Evolutionary conservation across 805 yeast genomes (phyloP).

Genomic region (Monosporozyma siamensis): DNA sequence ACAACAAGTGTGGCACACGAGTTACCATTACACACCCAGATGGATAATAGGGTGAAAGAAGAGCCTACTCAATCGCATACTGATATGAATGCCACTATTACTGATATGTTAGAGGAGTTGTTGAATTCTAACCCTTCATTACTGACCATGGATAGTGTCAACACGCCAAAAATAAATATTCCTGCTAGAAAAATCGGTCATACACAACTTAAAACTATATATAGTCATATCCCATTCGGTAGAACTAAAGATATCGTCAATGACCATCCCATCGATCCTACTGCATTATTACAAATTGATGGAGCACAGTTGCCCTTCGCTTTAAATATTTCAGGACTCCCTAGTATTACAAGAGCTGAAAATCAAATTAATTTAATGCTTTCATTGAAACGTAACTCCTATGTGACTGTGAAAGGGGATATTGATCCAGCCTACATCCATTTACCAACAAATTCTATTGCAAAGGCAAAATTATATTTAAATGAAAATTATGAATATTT

Average conservation of each 20-base stretch:
- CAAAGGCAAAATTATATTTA: conserved; percentile 76
- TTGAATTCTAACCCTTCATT: conserved; percentile 7
- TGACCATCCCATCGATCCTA: background rate
- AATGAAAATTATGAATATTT: conserved; percentile 32
- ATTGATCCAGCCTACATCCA: conserved; percentile 63
- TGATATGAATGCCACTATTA: background rate
- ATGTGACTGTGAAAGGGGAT: conserved; percentile 11
- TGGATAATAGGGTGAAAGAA: too few relatives aligned
- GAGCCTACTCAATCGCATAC: too few relatives aligned
- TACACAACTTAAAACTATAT: background rate
- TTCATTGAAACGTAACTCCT: conserved; percentile 50
- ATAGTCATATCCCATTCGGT: conserved; percentile 7
- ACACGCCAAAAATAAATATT: too few relatives aligned
- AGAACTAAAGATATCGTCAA: conserved; percentile 7
- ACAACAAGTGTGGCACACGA: too few relatives aligned
- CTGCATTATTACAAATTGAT: conserved; percentile 11
- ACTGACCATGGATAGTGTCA: too few relatives aligned
- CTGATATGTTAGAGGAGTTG: conserved; percentile 1
- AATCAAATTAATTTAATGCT: conserved; percentile 81
- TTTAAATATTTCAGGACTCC: conserved; percentile 52
- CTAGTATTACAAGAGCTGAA: conserved; percentile 82
- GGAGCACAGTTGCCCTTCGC: conserved; percentile 31
- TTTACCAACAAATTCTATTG: conserved; percentile 77
- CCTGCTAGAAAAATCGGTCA: too few relatives aligned
- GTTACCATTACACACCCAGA: too few relatives aligned